Evolutionary conservation across 495 filamentous ascomycete species (phyloP).

Genomic region (Aspergillus wentii): DNA sequence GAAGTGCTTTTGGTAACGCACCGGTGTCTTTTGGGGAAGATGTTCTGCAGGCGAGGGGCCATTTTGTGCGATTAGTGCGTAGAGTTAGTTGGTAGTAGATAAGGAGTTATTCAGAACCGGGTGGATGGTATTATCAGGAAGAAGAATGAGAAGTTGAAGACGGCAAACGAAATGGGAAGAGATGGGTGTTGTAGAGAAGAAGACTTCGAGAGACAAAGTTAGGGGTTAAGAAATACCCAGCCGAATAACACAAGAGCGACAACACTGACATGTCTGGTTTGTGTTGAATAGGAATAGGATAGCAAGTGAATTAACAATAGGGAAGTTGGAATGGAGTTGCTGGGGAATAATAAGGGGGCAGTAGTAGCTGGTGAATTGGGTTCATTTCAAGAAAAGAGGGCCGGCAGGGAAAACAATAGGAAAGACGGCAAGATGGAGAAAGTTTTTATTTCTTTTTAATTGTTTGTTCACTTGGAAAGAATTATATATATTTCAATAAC

Average conservation of each 20-base stretch:
- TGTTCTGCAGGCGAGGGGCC: too few relatives aligned
- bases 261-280: too few relatives aligned
- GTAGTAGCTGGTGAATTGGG: neutral
- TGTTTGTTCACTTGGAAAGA: constrained; percentile 58
- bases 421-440: neutral
- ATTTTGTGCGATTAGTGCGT: neutral
- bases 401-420: neutral
- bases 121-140: neutral
- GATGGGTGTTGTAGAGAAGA: too few relatives aligned
- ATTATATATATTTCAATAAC: constrained; percentile 42
- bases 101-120: neutral
- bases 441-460: constrained; percentile 14
- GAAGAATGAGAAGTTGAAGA: too few relatives aligned
- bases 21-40: too few relatives aligned
- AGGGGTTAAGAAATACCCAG: too few relatives aligned
- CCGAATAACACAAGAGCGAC: too few relatives aligned
- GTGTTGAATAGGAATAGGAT: too few relatives aligned
- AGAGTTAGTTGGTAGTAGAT: neutral
- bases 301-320: neutral
- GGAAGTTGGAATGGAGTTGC: neutral
- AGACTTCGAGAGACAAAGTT: too few relatives aligned
- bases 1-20: too few relatives aligned
- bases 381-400: neutral
- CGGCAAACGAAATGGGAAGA: too few relatives aligned
- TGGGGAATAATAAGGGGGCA: neutral